These are phyloP conservation scores for Cnidoscolus chayamansa DNA, from an alignment of 441 rosid genomes.

Conservation along the genomic window DNA sequence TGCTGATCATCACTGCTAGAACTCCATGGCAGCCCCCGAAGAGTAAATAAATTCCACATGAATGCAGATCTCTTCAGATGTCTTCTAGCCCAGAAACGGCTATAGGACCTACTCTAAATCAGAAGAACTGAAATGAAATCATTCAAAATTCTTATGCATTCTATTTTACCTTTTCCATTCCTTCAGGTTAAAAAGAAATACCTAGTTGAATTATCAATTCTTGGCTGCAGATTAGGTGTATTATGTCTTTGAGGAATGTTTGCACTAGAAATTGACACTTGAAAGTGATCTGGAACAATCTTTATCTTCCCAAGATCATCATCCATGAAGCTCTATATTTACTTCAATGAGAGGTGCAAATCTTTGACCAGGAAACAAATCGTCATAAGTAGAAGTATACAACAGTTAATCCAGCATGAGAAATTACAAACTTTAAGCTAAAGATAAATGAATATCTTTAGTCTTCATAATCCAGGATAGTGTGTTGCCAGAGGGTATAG, in stretches of 20 bases:
- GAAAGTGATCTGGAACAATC: slow-evolving; percentile 69
- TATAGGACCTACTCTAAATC: slow-evolving; percentile 53
- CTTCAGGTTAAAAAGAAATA: slow-evolving; percentile 24
- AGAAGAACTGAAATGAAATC: slow-evolving; percentile 30
- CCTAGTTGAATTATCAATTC: slow-evolving; percentile 40
- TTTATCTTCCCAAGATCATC: slow-evolving; percentile 61
- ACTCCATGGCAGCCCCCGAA: slow-evolving; percentile 67
- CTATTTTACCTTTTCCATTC: background rate
- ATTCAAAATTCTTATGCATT: slow-evolving; percentile 16
- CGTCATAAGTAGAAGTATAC: background rate
- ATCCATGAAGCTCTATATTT: slow-evolving; percentile 55
- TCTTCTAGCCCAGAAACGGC: slow-evolving; percentile 41
- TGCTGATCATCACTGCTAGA: slow-evolving; percentile 56
- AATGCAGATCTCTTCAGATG: slow-evolving; percentile 52
- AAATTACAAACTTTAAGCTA: background rate
- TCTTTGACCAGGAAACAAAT: slow-evolving; percentile 19
- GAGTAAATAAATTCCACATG: slow-evolving; percentile 71
- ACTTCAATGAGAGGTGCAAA: slow-evolving; percentile 18
- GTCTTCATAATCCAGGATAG: background rate
- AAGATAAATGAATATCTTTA: background rate
- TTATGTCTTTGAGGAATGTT: slow-evolving; percentile 36
- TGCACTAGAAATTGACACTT: slow-evolving; percentile 41
- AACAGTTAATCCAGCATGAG: slow-evolving; percentile 1
- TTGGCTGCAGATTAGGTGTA: slow-evolving; percentile 43
- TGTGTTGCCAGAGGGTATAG: background rate